Percentiles rank a stretch among this genome's conserved stretches.
These are phyloP conservation scores for Blepharisma undulans DNA, from an alignment of 169 alveolate species.

Conservation along the genomic window DNA sequence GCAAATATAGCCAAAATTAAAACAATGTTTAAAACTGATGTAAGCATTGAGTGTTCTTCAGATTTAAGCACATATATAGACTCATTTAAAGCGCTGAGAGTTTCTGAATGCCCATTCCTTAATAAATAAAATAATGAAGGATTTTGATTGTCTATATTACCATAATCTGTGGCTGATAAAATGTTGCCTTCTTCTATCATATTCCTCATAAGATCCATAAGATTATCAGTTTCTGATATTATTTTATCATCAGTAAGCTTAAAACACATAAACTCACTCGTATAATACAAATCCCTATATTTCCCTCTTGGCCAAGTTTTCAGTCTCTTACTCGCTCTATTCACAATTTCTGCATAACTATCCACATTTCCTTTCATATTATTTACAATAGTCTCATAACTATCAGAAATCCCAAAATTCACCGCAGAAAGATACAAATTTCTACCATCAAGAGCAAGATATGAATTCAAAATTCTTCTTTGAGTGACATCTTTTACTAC, in stretches of 20 bases:
- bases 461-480: slow-evolving; percentile 3
- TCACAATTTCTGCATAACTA: not conserved
- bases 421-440: not conserved
- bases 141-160: not conserved
- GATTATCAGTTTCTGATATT: not conserved
- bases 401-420: not conserved
- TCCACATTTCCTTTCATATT: not conserved
- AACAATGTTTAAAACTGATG: not conserved
- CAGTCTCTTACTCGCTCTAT: not conserved
- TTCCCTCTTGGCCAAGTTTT: slow-evolving; percentile 3
- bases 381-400: not conserved
- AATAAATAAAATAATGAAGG: slow-evolving; percentile 11
- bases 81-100: slow-evolving; percentile 1
- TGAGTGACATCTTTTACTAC: slow-evolving; percentile 9
- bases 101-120: slow-evolving; percentile 35
- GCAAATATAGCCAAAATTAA: slow-evolving; percentile 26
- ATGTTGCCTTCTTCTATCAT: not conserved
- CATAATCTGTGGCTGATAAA: not conserved
- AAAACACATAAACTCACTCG: not conserved
- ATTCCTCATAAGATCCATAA: slow-evolving; percentile 25
- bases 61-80: not conserved
- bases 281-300: not conserved
- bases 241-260: not conserved
- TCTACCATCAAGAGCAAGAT: not conserved
- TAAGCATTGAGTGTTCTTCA: not conserved